phyloP scores from a whole-genome alignment of 805 yeast genomes.

The Wickerhamomyces sydowiorum region DNA sequence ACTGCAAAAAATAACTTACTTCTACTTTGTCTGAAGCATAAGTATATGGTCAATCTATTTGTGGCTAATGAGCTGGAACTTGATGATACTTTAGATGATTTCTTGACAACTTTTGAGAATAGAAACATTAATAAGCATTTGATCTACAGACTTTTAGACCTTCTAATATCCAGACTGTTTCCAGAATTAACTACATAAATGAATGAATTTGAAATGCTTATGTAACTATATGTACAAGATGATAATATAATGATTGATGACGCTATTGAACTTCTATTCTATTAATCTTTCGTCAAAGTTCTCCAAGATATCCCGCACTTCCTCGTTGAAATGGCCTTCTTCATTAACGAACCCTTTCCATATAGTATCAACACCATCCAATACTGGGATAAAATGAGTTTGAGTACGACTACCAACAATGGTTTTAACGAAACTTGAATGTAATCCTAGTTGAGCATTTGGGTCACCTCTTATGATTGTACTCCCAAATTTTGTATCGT shows the following conservation, averaged over 20 bases:
- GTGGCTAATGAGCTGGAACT: conserved; percentile 20
- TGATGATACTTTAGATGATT: conserved; percentile 20
- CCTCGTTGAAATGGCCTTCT: conserved; percentile 20
- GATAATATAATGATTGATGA: too few species aligned
- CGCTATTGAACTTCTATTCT: background rate
- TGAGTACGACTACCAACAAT: conserved; percentile 24
- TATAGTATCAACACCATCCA: conserved; percentile 9
- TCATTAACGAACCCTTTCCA: conserved; percentile 24
- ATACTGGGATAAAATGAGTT: conserved; percentile 23
- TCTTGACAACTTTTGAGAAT: conserved; percentile 30
- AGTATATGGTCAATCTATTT: conserved; percentile 12
- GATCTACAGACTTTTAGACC: conserved; percentile 36
- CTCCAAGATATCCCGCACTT: conserved; percentile 14
- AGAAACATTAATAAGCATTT: conserved; percentile 38
- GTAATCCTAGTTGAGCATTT: conserved; percentile 29
- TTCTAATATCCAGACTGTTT: conserved; percentile 31
- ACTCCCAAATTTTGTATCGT: conserved; percentile 25
- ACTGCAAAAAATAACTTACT: conserved; percentile 23
- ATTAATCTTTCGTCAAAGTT: conserved; percentile 15
- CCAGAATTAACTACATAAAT: conserved; percentile 27
- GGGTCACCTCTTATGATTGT: conserved; percentile 2
- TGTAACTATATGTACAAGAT: background rate
- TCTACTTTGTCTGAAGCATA: conserved; percentile 14
- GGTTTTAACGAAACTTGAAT: conserved; percentile 29
- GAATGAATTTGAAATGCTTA: background rate